phyloP scores from a whole-genome alignment of 345 rosid species.

The Rubroshorea leprosula region DNA sequence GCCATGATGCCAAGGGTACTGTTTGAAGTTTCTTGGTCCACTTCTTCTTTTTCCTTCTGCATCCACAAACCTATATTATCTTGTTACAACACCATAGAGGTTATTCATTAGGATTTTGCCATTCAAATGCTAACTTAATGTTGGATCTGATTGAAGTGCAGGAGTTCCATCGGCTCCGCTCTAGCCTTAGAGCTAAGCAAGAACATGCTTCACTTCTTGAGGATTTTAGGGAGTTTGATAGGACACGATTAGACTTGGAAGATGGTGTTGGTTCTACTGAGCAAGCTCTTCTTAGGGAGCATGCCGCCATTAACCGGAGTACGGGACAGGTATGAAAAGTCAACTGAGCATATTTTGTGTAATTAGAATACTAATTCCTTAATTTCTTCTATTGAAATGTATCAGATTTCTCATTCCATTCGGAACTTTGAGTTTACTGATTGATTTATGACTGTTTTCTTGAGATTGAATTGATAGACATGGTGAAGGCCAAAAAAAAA shows the following conservation, averaged over 20 bases:
- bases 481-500: no score
- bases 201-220: conserved; percentile 95
- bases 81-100: not conserved
- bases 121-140: conserved; percentile 20
- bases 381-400: not conserved
- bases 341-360: not conserved
- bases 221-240: conserved; percentile 93
- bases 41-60: not conserved
- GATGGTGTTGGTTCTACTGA: conserved; percentile 68
- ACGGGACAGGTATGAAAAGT: conserved; percentile 62
- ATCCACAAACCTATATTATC: not conserved
- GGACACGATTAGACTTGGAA: conserved; percentile 86
- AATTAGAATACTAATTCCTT: not conserved
- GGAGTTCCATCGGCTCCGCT: conserved; percentile 92
- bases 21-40: not conserved
- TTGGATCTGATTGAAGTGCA: conserved; percentile 47
- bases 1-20: no score
- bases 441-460: not conserved
- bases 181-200: conserved; percentile 84
- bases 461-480: not conserved
- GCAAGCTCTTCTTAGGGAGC: conserved; percentile 79
- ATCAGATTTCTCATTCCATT: not conserved
- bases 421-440: conserved; percentile 6
- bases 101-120: not conserved
- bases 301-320: conserved; percentile 65